Evolutionary conservation across 805 yeast genomes (phyloP).

Genomic region (Nakazawaea populi): DNA sequence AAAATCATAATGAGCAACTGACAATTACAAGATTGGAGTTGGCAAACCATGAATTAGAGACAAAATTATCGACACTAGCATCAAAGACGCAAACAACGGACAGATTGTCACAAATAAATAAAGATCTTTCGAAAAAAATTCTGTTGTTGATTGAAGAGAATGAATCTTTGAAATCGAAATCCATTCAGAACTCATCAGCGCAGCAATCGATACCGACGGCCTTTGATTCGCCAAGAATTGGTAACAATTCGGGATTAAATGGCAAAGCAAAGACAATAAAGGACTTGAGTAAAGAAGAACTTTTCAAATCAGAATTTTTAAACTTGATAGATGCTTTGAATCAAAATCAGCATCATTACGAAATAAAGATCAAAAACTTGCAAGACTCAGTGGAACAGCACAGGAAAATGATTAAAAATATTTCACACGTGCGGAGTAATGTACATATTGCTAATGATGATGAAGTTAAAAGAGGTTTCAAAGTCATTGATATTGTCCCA

Average conservation of each 20-base stretch:
- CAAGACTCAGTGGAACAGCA: conserved; percentile 3
- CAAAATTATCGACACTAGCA: not conserved
- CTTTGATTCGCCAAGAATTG: not conserved
- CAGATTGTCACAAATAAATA: not conserved
- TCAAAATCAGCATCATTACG: conserved; percentile 6
- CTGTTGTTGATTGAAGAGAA: not conserved
- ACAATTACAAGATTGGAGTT: not conserved
- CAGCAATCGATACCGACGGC: too few species aligned
- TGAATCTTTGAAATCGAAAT: not conserved
- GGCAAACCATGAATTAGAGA: not conserved
- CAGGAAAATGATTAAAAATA: conserved; percentile 1
- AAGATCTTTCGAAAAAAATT: not conserved
- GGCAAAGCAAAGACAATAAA: not conserved
- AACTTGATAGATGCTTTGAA: conserved; percentile 3
- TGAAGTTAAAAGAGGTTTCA: conserved; percentile 3
- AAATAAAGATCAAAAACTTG: conserved; percentile 5
- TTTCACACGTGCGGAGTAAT: not conserved
- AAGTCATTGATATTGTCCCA: conserved; percentile 5
- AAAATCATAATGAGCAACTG: not conserved
- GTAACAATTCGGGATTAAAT: not conserved
- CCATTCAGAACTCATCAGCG: not conserved
- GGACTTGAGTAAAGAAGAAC: conserved; percentile 6
- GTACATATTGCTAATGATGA: not conserved
- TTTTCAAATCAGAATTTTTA: conserved; percentile 7
- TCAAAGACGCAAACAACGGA: not conserved